Evolutionary conservation across 208 protist species (phyloP).

Genomic region (Acanthamoeba divionensis): DNA sequence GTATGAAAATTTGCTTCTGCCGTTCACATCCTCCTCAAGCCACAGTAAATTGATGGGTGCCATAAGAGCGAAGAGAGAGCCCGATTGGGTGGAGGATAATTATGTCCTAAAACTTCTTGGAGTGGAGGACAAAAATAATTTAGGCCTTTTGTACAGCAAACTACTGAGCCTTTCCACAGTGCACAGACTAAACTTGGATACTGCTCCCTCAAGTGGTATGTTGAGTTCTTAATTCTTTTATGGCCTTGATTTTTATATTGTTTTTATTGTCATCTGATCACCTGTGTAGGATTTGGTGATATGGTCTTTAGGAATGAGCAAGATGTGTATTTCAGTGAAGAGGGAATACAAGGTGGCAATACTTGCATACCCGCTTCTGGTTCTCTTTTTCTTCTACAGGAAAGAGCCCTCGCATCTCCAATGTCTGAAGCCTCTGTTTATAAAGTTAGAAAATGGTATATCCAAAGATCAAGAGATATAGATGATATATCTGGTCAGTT

Average conservation of each 20-base stretch:
- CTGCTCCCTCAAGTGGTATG: too few relatives aligned
- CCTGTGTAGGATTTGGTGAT: not conserved
- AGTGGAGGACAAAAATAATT: not conserved
- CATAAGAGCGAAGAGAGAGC: not conserved
- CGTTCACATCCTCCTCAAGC: not conserved
- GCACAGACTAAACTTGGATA: too few relatives aligned
- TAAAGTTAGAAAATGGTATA: not conserved
- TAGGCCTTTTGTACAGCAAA: not conserved
- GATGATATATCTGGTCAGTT: slow-evolving; percentile 16
- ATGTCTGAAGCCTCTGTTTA: not conserved
- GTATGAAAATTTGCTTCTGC: not conserved
- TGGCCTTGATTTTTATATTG: not conserved
- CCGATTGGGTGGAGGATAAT: slow-evolving; percentile 5
- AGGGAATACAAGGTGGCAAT: not conserved
- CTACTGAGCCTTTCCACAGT: too few relatives aligned
- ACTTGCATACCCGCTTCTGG: too few relatives aligned
- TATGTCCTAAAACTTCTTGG: not conserved
- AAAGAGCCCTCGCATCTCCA: not conserved
- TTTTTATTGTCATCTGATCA: not conserved
- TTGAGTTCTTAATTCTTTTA: not conserved
- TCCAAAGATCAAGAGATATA: not conserved
- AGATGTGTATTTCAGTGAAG: not conserved
- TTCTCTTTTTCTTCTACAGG: too few relatives aligned
- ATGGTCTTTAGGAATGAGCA: not conserved
- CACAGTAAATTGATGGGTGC: not conserved